A percentile compares a stretch with the other conserved stretches of the same genome.
Conservation (phyloP, 2,329 filamentous ascomycete genomes). For the Sporothrix dimorphospora region DNA sequence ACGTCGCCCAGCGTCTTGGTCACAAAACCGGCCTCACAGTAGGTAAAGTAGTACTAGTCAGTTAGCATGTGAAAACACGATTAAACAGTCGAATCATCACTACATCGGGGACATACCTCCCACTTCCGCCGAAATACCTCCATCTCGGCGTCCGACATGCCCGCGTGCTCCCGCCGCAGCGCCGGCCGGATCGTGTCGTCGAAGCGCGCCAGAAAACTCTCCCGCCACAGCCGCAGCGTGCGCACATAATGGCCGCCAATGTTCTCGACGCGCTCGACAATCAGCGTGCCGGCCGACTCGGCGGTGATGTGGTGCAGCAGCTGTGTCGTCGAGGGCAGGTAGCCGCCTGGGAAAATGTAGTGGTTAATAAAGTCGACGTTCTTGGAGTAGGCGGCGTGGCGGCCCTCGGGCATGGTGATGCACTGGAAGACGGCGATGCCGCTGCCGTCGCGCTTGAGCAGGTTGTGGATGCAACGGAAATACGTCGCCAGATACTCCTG, state of each 20-base stretch:
- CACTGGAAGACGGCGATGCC: slow-evolving; percentile 74
- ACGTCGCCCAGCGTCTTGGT: slow-evolving; percentile 74
- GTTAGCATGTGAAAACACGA: neutral
- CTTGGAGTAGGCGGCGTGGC: slow-evolving; percentile 67
- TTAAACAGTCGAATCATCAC: neutral
- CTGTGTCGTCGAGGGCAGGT: slow-evolving; percentile 63
- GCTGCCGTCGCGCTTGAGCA: slow-evolving; percentile 64
- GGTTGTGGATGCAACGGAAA: slow-evolving; percentile 64
- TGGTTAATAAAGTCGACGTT: slow-evolving; percentile 74
- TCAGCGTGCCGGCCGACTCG: slow-evolving; percentile 63
- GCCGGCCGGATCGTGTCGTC: slow-evolving; percentile 62
- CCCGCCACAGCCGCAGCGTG: slow-evolving; percentile 68
- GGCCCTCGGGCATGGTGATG: slow-evolving; percentile 73
- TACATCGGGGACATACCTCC: slow-evolving; percentile 54
- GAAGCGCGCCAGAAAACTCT: slow-evolving; percentile 67
- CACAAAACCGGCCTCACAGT: slow-evolving; percentile 73
- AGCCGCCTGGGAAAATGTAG: slow-evolving; percentile 80
- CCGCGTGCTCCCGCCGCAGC: slow-evolving; percentile 59
- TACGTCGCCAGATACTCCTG: slow-evolving; percentile 68
- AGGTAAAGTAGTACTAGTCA: slow-evolving; percentile 70
- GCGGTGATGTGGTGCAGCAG: slow-evolving; percentile 62
- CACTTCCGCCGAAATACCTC: slow-evolving; percentile 72
- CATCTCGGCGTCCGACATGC: slow-evolving; percentile 63
- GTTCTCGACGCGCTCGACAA: slow-evolving; percentile 70
- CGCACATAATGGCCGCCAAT: slow-evolving; percentile 76